A percentile compares a stretch with the other conserved stretches of the same genome.
phyloP scores from a whole-genome alignment of 2,329 filamentous ascomycete genomes.

The Colletotrichum plurivorum region DNA sequence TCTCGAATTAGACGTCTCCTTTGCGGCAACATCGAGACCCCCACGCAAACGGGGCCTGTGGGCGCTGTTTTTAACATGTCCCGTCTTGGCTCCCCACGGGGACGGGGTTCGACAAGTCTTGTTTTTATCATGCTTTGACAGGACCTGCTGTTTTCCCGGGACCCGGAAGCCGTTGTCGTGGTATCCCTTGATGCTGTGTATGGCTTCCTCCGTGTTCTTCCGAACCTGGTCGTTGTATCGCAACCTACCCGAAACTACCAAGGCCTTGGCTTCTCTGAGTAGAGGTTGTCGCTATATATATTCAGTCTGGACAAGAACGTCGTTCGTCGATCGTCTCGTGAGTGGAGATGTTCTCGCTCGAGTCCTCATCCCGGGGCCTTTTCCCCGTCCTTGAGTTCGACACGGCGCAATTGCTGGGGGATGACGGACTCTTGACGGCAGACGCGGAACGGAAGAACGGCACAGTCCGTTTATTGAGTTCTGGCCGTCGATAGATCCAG shows the following conservation, averaged over 20 bases:
- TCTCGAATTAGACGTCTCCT: slow-evolving; percentile 8
- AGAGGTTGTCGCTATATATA: slow-evolving; percentile 5
- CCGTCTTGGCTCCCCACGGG: slow-evolving; percentile 5
- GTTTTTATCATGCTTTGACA: neutral
- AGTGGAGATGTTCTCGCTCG: no score
- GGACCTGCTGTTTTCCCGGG: neutral
- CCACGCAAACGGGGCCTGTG: neutral
- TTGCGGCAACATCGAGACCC: neutral
- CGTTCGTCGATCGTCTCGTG: neutral
- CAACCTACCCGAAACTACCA: slow-evolving; percentile 26
- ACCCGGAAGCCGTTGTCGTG: neutral
- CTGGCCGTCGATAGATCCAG: slow-evolving; percentile 6
- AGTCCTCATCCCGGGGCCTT: no score
- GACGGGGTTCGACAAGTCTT: neutral
- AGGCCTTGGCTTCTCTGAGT: slow-evolving; percentile 4
- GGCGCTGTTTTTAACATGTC: neutral
- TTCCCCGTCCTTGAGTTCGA: no score
- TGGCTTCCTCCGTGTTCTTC: slow-evolving; percentile 9
- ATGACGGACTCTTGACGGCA: neutral
- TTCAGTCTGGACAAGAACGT: neutral
- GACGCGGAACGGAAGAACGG: neutral
- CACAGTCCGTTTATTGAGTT: slow-evolving; percentile 5
- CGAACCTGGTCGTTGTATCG: slow-evolving; percentile 16
- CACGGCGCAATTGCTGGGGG: no score
- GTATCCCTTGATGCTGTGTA: neutral